Evolutionary conservation across 2,329 filamentous ascomycete species (phyloP), one percentile per base, ranked within the genome.

Genomic region (Periconia sp.): DNA sequence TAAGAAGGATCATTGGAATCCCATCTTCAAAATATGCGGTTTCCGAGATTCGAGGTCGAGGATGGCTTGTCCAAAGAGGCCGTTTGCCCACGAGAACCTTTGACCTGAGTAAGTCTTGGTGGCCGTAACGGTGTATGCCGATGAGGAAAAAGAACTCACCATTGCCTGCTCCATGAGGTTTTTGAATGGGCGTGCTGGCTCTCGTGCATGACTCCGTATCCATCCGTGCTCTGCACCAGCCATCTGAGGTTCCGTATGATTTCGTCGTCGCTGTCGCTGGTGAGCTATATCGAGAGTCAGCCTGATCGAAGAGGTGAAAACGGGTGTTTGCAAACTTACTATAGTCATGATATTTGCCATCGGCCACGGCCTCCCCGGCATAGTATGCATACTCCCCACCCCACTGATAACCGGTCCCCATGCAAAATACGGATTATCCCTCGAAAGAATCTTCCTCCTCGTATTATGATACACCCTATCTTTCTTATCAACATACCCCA

Each of bases 21-120:
- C 55, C 58, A 68, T 54, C 38, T 60, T 57, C 52, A 78, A 49
- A 24, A 78, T 48, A 43, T 69, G 56, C 43, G 74, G 73, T 59
- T 65, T 73, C 41, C 70, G 57, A 36, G 58, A 57, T 42, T 74
- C 67, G n/a, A 78, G 43, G 42, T 76, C 70, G 13, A 78, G 35
- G 22, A 78, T 69, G 57, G 69, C 68, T 50, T 75, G 71, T 1
- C 74, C 77, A 59, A 75, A 78, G 51, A 79, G 49, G n/a, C 73
- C 76, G 53, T 77, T 80, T 18, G 75, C 76, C 77, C 77, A 79
- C 3, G 69, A 72, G 50, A 78, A 77, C 73, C 56, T 58, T 42
- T 34, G 9, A 21, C 5, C 18, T 22, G 12, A 10, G 11, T 22
- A 18, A 16, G 11, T 25, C 30, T 16, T 13, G 16, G 18, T 17